Percentiles rank a stretch among this genome's conserved stretches.
These are phyloP conservation scores for Psilocybe sp. DNA, from an alignment of 768 basidiomycete species.

Conservation along the genomic window DNA sequence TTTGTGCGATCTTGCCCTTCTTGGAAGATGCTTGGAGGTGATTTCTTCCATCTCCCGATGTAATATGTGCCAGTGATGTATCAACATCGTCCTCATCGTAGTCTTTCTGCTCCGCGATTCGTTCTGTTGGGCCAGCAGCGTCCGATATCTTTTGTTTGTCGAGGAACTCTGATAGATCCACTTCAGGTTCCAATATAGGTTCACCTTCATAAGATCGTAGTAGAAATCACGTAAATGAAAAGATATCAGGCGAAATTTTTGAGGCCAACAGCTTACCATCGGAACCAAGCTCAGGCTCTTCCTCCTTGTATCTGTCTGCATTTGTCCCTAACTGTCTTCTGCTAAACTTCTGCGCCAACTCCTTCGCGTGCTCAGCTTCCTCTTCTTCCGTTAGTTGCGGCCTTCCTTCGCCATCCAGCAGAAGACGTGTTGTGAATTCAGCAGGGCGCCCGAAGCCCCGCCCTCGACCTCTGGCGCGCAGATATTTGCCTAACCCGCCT, in stretches of 20 bases:
- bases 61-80: conserved; percentile 51
- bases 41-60: conserved; percentile 23
- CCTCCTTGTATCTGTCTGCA: conserved; percentile 71
- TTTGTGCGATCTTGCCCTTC: conserved; percentile 63
- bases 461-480: conserved; percentile 68
- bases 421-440: conserved; percentile 57
- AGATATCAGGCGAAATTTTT: neutral
- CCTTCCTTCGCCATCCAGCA: conserved; percentile 56
- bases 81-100: conserved; percentile 63
- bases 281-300: conserved; percentile 64
- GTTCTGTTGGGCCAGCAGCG: conserved; percentile 19
- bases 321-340: conserved; percentile 65
- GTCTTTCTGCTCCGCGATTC: conserved; percentile 19
- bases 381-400: conserved; percentile 39
- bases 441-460: conserved; percentile 60
- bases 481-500: conserved; percentile 72
- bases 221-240: neutral
- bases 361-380: conserved; percentile 48
- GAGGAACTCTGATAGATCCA: conserved; percentile 67
- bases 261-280: conserved; percentile 47
- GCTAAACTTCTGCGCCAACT: conserved; percentile 48
- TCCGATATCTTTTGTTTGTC: conserved; percentile 57
- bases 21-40: conserved; percentile 25
- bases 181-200: conserved; percentile 64
- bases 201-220: conserved; percentile 42